Conservation (phyloP, 202 grass and related monocot genomes). For the Schoenoplectus triqueter region DNA sequence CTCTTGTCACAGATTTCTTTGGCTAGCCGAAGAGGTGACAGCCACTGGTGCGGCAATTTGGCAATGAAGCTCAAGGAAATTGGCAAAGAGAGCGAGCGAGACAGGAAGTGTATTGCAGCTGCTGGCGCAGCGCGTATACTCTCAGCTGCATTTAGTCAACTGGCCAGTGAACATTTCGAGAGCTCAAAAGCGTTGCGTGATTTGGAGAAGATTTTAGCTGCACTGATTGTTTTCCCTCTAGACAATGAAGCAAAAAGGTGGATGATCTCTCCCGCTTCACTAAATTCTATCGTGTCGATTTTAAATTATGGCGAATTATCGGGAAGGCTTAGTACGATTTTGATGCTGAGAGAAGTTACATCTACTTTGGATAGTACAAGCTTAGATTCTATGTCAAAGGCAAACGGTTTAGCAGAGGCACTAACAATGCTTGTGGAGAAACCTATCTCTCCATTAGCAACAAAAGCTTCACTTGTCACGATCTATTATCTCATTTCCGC, state of each 20-base stretch:
- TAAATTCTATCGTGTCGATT: slow-evolving; percentile 50
- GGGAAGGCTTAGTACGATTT: slow-evolving; percentile 41
- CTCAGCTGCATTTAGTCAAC: slow-evolving; percentile 37
- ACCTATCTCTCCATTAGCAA: slow-evolving; percentile 56
- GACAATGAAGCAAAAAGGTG: slow-evolving; percentile 45
- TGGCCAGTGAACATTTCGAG: slow-evolving; percentile 27
- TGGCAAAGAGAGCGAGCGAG: slow-evolving; percentile 73
- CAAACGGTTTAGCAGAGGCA: slow-evolving; percentile 36
- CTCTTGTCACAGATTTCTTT: slow-evolving; percentile 42
- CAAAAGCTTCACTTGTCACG: slow-evolving; percentile 62
- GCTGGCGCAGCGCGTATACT: slow-evolving; percentile 44
- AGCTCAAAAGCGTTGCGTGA: slow-evolving; percentile 3
- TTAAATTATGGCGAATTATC: slow-evolving; percentile 38
- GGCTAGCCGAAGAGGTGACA: slow-evolving; percentile 45
- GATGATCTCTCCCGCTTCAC: slow-evolving; percentile 51
- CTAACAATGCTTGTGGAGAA: slow-evolving; percentile 55
- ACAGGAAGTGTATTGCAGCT: slow-evolving; percentile 49
- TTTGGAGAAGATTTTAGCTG: slow-evolving; percentile 56
- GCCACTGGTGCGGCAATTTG: slow-evolving; percentile 35
- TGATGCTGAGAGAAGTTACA: slow-evolving; percentile 61
- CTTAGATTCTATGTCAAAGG: slow-evolving; percentile 51
- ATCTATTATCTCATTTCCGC: slow-evolving; percentile 55
- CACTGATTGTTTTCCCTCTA: slow-evolving; percentile 54
- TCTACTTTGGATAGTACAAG: slow-evolving; percentile 49
- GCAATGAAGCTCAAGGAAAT: slow-evolving; percentile 49